Evolutionary conservation across 2,329 filamentous ascomycete genomes (phyloP).

Genomic region (Botryotinia narcissicola): DNA sequence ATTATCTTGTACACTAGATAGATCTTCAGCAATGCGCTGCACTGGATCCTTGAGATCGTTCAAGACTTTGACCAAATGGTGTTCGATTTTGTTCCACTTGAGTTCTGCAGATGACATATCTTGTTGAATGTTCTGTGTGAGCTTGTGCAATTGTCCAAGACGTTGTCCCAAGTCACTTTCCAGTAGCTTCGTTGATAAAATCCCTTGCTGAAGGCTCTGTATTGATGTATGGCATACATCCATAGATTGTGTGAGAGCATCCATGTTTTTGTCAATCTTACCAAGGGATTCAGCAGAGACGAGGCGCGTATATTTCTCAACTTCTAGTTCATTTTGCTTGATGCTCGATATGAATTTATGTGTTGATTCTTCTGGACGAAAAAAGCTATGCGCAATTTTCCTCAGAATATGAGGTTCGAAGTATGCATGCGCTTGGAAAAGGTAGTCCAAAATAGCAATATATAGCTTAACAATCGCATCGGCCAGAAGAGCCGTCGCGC

Average conservation of each 20-base stretch:
- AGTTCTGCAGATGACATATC: not conserved
- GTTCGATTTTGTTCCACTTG: no score
- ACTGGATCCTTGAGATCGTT: conserved; percentile 6
- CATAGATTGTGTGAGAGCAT: not conserved
- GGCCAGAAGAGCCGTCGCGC: not conserved
- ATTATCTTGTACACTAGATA: not conserved
- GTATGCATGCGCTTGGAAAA: conserved; percentile 17
- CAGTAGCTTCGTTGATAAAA: not conserved
- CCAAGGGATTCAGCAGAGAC: no score
- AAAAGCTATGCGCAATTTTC: no score
- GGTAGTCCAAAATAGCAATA: conserved; percentile 19
- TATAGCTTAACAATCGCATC: conserved; percentile 20
- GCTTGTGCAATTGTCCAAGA: not conserved
- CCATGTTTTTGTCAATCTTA: not conserved
- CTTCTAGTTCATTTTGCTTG: no score
- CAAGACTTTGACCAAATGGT: not conserved
- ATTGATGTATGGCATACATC: not conserved
- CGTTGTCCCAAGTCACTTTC: not conserved
- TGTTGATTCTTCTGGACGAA: no score
- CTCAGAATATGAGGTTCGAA: not conserved
- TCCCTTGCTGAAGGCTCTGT: not conserved
- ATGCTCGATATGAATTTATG: no score
- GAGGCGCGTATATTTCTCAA: no score
- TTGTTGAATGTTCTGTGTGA: not conserved
- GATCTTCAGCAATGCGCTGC: conserved; percentile 12